Conservation (phyloP, 2,329 filamentous ascomycete species). For the Cercospora sp. region DNA sequence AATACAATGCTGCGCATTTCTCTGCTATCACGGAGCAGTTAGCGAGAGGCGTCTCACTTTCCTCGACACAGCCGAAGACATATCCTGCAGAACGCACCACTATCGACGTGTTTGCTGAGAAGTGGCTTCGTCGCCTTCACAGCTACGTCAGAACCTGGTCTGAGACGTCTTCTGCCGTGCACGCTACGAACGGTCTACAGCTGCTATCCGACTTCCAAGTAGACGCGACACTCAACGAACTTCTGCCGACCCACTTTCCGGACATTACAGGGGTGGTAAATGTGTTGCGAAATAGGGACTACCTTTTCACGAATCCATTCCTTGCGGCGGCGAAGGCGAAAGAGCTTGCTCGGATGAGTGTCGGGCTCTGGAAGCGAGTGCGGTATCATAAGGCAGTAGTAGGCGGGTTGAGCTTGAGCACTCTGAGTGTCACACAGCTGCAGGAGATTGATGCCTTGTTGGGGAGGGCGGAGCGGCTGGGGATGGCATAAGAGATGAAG, state of each 20-base stretch:
- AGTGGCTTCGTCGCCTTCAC: conserved; percentile 6
- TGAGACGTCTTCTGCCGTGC: neutral
- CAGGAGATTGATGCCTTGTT: conserved; percentile 2
- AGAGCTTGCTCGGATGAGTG: neutral
- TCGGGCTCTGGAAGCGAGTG: neutral
- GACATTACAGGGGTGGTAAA: neutral
- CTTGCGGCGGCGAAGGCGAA: conserved; percentile 1
- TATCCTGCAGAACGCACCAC: neutral
- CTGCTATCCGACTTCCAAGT: conserved; percentile 1
- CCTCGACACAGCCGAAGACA: neutral
- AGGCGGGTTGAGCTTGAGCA: neutral
- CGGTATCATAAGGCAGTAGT: neutral
- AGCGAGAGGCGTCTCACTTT: neutral
- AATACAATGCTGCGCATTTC: neutral
- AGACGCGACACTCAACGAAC: neutral
- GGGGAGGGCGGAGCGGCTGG: neutral
- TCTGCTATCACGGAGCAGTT: conserved; percentile 1
- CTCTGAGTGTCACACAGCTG: neutral
- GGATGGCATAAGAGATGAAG: neutral
- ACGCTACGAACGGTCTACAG: neutral
- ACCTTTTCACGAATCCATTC: conserved; percentile 4
- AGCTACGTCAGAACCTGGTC: conserved; percentile 6
- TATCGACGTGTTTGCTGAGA: neutral
- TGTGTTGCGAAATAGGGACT: neutral
- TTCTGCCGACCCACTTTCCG: conserved; percentile 1